Base-by-base conservation (phyloP, 768 basidiomycete species). In the Brasilioporus rufonigricans region DNA sequence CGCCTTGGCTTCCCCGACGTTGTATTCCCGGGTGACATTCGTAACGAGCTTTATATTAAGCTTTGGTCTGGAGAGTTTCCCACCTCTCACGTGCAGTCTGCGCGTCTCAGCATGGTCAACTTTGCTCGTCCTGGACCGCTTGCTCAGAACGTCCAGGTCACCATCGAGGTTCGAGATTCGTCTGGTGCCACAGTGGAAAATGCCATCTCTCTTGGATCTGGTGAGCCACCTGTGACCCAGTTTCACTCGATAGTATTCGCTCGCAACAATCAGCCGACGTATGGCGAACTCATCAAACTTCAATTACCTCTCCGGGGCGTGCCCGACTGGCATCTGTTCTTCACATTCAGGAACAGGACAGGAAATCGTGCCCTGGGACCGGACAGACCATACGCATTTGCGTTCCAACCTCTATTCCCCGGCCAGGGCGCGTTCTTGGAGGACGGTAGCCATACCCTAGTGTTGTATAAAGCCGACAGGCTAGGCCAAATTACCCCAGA, bases 1-100 rank as follows among this genome's bases (percentile, higher is more conserved):
- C 89, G 93, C 4, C 84, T 98, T 32, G 93, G 93, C 29, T 98
- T 98, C 67, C 91, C 96, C 0, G 96, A 98, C 61, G 94, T 97
- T 8, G 94, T 96, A 10, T 94, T 94, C 66, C 95, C 95, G 4
- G 91, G 90, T 8, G 89, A 91, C 57, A 73, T 84, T n/a, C 85
- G 96, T 16, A 98, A 98, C 64, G 96, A 98, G 60, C 78, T 98
- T 13, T 98, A 98, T 71, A 82, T 98, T 75, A 97, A 97, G 70
- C 80, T 98, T 0, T 98, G 94, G 94, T 88, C 86, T 52, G 96
- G 92, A 36, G 89, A 93, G 58, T 98, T 98, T 66, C 73, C 78
- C 3, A 73, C 82, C 0, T 76, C 81, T 4, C 80, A 81, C 55
- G 71, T 69, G 39, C 72, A 73, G 26, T 77, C 84, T 38, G 70